These are phyloP conservation scores for Aspergillus arachidicola DNA, from an alignment of 2,329 filamentous ascomycete species.

Conservation along the genomic window DNA sequence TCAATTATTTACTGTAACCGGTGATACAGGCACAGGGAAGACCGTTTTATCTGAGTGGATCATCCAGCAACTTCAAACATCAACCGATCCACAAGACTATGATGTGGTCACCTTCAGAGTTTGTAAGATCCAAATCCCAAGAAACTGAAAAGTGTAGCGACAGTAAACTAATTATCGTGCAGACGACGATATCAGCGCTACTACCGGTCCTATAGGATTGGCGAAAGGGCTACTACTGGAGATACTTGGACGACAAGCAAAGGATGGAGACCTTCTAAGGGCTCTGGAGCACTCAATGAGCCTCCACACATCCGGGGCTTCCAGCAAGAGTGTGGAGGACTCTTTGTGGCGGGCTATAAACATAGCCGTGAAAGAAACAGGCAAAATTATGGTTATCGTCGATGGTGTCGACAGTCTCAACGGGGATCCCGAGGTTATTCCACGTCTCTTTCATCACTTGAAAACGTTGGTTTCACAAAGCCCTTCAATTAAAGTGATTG, in stretches of 20 bases:
- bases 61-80: conserved; percentile 1
- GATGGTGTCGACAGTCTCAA: conserved; percentile 2
- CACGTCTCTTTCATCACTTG: conserved; percentile 1
- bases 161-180: background rate
- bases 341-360: conserved; percentile 1
- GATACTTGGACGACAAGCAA: background rate
- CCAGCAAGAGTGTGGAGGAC: background rate
- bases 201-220: background rate
- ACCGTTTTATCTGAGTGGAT: conserved; percentile 8
- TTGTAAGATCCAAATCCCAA: background rate
- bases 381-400: background rate
- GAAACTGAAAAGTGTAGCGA: too few relatives aligned
- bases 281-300: background rate
- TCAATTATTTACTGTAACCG: background rate
- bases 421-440: background rate
- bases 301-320: background rate
- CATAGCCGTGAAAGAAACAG: background rate
- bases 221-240: conserved; percentile 3
- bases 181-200: conserved; percentile 4
- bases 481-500: conserved; percentile 1
- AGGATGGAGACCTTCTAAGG: background rate
- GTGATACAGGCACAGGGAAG: conserved; percentile 1
- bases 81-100: background rate
- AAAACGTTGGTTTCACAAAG: background rate
- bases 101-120: background rate